Conservation (phyloP, 2,329 filamentous ascomycete genomes). For the Pseudogymnoascus sp. region DNA sequence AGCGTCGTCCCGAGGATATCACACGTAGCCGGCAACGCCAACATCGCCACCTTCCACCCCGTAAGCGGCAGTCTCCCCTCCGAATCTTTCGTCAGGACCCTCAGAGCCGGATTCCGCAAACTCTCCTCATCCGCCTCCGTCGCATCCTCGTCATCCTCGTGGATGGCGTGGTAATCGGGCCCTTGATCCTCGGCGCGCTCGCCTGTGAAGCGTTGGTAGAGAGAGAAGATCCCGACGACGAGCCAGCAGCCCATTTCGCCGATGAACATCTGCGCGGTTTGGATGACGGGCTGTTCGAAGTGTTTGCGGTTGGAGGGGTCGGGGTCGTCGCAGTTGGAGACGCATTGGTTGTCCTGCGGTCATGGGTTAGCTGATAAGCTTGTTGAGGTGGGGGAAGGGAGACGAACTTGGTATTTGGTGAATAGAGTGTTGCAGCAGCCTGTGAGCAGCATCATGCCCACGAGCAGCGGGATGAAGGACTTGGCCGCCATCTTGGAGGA, state of each 20-base stretch:
- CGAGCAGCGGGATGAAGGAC: constrained; percentile 72
- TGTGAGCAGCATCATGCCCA: constrained; percentile 93
- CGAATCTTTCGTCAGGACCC: constrained; percentile 45
- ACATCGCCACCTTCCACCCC: constrained; percentile 65
- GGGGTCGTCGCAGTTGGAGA: constrained; percentile 73
- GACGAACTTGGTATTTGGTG: constrained; percentile 83
- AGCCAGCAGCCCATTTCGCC: constrained; percentile 96
- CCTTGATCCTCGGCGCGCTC: constrained; percentile 39
- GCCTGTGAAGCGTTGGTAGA: constrained; percentile 55
- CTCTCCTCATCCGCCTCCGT: constrained; percentile 42
- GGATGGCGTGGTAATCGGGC: constrained; percentile 61
- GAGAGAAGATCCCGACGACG: constrained; percentile 64
- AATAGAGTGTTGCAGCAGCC: constrained; percentile 95
- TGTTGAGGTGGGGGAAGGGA: background rate
- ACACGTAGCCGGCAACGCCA: constrained; percentile 82
- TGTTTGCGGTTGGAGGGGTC: constrained; percentile 59
- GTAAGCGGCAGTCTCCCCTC: constrained; percentile 55
- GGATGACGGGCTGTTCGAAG: constrained; percentile 93
- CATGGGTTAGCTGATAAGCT: constrained; percentile 18
- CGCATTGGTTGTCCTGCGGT: constrained; percentile 89
- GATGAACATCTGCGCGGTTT: constrained; percentile 97
- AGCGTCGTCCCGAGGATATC: constrained; percentile 93
- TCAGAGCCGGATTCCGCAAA: constrained; percentile 43
- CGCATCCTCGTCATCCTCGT: constrained; percentile 27
- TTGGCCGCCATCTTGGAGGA: constrained; percentile 57